phyloP scores from a whole-genome alignment of 352 stramenopile species.

The Pythium pyrilobum region DNA sequence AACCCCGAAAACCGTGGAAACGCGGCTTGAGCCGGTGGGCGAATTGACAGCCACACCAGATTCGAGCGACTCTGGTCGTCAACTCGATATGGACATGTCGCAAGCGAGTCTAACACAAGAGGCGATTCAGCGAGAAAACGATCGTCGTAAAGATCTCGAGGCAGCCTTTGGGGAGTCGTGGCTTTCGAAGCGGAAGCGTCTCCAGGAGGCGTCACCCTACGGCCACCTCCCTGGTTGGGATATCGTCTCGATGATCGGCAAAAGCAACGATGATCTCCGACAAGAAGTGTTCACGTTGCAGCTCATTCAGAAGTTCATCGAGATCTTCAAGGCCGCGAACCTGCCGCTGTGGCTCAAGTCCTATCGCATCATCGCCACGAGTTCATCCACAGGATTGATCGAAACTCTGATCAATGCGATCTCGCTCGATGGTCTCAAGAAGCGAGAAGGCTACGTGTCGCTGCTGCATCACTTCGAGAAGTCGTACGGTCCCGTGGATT shows the following conservation, averaged over 20 bases:
- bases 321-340: constrained; percentile 94
- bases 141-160: constrained; percentile 72
- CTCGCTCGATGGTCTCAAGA: constrained; percentile 97
- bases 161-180: constrained; percentile 95
- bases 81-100: constrained; percentile 58
- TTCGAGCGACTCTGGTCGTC: constrained; percentile 14
- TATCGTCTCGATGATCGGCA: constrained; percentile 96
- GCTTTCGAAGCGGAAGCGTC: constrained; percentile 90
- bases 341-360: constrained; percentile 94
- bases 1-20: constrained; percentile 39
- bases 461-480: constrained; percentile 95
- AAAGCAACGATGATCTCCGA: constrained; percentile 98
- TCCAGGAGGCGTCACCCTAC: constrained; percentile 85
- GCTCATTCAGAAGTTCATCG: constrained; percentile 96
- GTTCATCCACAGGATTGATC: constrained; percentile 94
- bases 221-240: constrained; percentile 90
- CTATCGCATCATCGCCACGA: constrained; percentile 97
- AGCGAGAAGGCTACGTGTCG: constrained; percentile 92
- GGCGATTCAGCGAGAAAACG: constrained; percentile 77
- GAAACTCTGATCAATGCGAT: constrained; percentile 97
- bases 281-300: constrained; percentile 99
- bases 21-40: constrained; percentile 21
- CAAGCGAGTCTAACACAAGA: constrained; percentile 59
- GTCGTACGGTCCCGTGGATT: constrained; percentile 89
- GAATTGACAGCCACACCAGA: constrained; percentile 23